Evolutionary conservation across 805 yeast species (phyloP), one percentile per base, ranked within the genome.

Genomic region (Scheffersomyces lignosus): DNA sequence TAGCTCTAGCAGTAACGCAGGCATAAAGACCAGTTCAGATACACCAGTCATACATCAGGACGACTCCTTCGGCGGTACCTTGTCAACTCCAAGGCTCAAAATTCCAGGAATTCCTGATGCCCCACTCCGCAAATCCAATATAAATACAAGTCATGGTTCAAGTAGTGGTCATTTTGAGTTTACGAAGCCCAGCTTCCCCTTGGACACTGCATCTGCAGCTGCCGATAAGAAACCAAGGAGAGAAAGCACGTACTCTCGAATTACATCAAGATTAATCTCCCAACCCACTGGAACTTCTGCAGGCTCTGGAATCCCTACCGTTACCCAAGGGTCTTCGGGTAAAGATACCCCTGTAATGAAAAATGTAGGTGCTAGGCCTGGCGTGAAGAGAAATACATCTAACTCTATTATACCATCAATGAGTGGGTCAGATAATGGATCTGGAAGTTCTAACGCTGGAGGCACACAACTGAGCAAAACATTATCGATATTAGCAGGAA

Each of bases 231-330:
- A 59, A 33, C 43, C 36, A 27, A 58, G 51, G 31, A 43, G 52
- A 12, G 60, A 70, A 40, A 50, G 64, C 18, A 62, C 71, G 0
- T 65, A 71, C 28, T 62, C 79, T 0, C 67, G 63, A 40, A 70
- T 74, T 8, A 72, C 77, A 1, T 73, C 79, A 7, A 55, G 80
- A 33, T 56, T 75, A 25, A 66, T 70, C 6, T 60, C 73, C 4
- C 77, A 71, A 27, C 74, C 76, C 5, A 31, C 26, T 14, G 36
- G 27, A 14, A 33, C 31, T 18, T 40, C 29, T 28, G 31, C 33
- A 22, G 30, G 18, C 23, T 14, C 15, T 34, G 34, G 27, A 16
- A 34, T 18, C 14, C 7, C 36, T 18, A 24, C 22, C 15, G 30
- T 27, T 10, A 18, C 15, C 22, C 15, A n/a, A n/a, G 24, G 24